Percentiles rank a stretch among this genome's conserved stretches.
phyloP scores from a whole-genome alignment of 805 yeast genomes.

The Lachancea sp. region DNA sequence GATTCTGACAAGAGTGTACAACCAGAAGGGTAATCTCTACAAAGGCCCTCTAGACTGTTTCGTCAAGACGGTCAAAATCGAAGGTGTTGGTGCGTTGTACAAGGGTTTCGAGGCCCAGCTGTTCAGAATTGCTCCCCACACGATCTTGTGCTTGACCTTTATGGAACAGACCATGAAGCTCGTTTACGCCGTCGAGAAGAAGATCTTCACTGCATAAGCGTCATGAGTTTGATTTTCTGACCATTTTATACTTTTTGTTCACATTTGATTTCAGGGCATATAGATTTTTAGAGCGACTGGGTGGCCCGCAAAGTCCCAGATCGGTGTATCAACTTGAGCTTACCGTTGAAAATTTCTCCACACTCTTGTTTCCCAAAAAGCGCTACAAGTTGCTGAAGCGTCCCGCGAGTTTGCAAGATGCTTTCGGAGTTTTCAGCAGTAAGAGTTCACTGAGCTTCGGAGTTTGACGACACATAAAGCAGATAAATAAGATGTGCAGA shows the following conservation, averaged over 20 bases:
- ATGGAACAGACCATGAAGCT: constrained; percentile 91
- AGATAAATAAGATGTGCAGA: no score
- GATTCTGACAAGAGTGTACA: constrained; percentile 86
- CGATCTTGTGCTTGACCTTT: constrained; percentile 80
- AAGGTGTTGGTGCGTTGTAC: constrained; percentile 83
- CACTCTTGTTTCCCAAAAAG: no score
- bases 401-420: no score
- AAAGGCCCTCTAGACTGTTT: constrained; percentile 86
- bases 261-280: neutral
- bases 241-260: no score
- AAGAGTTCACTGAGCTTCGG: no score
- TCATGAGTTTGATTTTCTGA: neutral
- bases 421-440: no score
- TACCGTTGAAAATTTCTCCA: no score
- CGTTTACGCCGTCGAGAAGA: constrained; percentile 34
- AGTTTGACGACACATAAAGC: no score
- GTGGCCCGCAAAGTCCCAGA: neutral
- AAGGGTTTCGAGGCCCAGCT: constrained; percentile 95
- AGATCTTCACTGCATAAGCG: constrained; percentile 1
- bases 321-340: neutral
- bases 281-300: neutral
- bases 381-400: no score
- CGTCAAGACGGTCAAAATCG: constrained; percentile 68
- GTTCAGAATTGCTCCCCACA: constrained; percentile 90
- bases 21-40: constrained; percentile 85